Evolutionary conservation across 2,329 filamentous ascomycete genomes (phyloP).

Genomic region (Fusarium cyanostomum): DNA sequence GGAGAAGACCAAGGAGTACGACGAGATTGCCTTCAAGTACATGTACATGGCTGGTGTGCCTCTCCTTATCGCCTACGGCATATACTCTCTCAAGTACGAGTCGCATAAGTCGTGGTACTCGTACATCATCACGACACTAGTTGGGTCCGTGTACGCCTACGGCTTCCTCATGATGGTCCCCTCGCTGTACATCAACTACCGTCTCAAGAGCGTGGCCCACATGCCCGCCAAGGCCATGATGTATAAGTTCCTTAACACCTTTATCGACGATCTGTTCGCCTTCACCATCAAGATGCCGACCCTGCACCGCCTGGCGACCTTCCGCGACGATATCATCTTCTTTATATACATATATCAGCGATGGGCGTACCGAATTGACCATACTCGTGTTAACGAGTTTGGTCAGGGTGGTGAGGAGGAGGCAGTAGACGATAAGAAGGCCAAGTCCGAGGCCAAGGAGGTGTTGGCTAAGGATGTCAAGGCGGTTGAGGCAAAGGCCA

Average conservation of each 20-base stretch:
- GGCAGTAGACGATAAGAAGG: slow-evolving; percentile 74
- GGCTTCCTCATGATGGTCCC: slow-evolving; percentile 99
- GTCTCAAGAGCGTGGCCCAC: slow-evolving; percentile 92
- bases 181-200: slow-evolving; percentile 98
- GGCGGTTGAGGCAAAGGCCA: slow-evolving; percentile 55
- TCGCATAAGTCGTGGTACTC: slow-evolving; percentile 98
- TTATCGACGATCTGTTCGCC: slow-evolving; percentile 98
- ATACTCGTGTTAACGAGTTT: slow-evolving; percentile 94
- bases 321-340: slow-evolving; percentile 97
- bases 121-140: slow-evolving; percentile 92
- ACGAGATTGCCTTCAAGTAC: slow-evolving; percentile 97
- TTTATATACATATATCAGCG: slow-evolving; percentile 97
- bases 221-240: slow-evolving; percentile 97
- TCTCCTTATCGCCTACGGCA: slow-evolving; percentile 86
- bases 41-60: slow-evolving; percentile 93
- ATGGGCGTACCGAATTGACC: slow-evolving; percentile 92
- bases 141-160: slow-evolving; percentile 96
- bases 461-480: slow-evolving; percentile 50
- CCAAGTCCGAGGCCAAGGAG: slow-evolving; percentile 53
- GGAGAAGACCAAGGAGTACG: slow-evolving; percentile 98
- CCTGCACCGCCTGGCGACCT: slow-evolving; percentile 88
- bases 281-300: slow-evolving; percentile 99
- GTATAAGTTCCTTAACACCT: slow-evolving; percentile 98
- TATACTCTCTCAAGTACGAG: slow-evolving; percentile 92
- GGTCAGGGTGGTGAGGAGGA: slow-evolving; percentile 97